Conservation (phyloP, 768 basidiomycete species). For the Podaxis sp. region DNA sequence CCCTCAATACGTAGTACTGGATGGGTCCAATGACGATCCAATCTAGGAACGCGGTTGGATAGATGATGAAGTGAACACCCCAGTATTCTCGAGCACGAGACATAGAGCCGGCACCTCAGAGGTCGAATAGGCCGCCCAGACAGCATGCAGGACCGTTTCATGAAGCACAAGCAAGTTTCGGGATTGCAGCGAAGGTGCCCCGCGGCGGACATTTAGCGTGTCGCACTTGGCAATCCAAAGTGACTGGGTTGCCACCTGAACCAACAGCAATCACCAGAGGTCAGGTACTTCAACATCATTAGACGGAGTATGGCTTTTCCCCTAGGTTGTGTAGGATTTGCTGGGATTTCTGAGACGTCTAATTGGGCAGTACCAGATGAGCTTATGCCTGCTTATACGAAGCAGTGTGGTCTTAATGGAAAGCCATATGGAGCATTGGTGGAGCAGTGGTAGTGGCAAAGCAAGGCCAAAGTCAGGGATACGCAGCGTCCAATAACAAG, state of each 20-base stretch:
- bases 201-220: neutral
- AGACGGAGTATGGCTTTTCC: neutral
- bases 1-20: neutral
- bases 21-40: conserved; percentile 4
- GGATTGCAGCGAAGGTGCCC: too few species aligned
- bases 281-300: neutral
- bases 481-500: neutral
- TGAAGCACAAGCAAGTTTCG: neutral
- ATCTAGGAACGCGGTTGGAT: conserved; percentile 7
- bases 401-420: too few species aligned
- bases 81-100: too few species aligned
- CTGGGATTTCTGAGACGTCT: neutral
- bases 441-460: too few species aligned
- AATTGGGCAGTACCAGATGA: too few species aligned
- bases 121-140: neutral
- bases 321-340: neutral
- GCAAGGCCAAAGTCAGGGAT: too few species aligned
- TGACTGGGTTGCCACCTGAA: neutral
- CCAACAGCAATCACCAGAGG: neutral
- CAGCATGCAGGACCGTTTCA: neutral
- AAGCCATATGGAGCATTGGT: too few species aligned
- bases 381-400: too few species aligned
- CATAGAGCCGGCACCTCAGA: too few species aligned
- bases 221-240: neutral
- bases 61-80: neutral